Conservation (phyloP, 768 basidiomycete species). For the Brasilioporus rufonigricans region DNA sequence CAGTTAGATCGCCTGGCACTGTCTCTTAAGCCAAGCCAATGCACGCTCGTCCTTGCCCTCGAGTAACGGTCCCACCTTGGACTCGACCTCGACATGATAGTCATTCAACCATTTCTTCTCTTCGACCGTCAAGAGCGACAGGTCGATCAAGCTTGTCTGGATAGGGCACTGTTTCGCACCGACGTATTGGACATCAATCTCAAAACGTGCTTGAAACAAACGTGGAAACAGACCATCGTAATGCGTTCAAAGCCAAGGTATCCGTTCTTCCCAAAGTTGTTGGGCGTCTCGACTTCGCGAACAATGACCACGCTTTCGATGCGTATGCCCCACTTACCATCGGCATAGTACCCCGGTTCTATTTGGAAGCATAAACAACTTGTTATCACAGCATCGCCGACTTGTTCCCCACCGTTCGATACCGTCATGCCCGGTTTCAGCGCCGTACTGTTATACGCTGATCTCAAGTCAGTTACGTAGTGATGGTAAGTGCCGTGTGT, state of each 20-base stretch:
- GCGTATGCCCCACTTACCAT: constrained; percentile 88
- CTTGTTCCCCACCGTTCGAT: constrained; percentile 58
- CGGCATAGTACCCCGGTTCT: constrained; percentile 92
- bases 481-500: not conserved
- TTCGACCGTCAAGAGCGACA: constrained; percentile 52
- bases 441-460: constrained; percentile 65
- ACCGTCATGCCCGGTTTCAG: constrained; percentile 87
- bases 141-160: constrained; percentile 77
- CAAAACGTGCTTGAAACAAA: not conserved
- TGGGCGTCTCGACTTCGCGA: constrained; percentile 62
- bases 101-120: constrained; percentile 81
- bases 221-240: constrained; percentile 67
- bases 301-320: constrained; percentile 90
- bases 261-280: constrained; percentile 78
- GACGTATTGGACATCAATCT: not conserved
- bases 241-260: constrained; percentile 84
- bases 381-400: not conserved
- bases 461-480: constrained; percentile 1
- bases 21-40: constrained; percentile 22
- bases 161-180: constrained; percentile 62
- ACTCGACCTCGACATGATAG: constrained; percentile 72
- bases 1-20: constrained; percentile 15
- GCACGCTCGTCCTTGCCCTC: constrained; percentile 31
- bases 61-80: constrained; percentile 59
- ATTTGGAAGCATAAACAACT: not conserved